phyloP scores from a whole-genome alignment of 345 rosid species.

The Hypericum androsaemum region DNA sequence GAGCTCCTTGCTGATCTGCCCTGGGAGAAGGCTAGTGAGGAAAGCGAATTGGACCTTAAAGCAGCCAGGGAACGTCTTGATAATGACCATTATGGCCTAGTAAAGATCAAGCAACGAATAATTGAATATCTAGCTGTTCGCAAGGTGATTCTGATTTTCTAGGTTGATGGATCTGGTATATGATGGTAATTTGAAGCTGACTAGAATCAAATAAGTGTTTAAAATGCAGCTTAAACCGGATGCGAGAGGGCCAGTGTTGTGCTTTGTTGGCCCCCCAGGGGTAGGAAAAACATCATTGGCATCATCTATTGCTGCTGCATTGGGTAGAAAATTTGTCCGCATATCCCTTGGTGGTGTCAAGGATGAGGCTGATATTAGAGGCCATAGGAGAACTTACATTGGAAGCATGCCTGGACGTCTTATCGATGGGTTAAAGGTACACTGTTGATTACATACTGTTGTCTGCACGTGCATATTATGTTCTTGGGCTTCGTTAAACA shows the following conservation, averaged over 20 bases:
- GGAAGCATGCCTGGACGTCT: slow-evolving; percentile 99
- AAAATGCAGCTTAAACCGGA: slow-evolving; percentile 88
- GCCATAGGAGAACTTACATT: slow-evolving; percentile 95
- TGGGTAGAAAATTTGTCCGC: slow-evolving; percentile 90
- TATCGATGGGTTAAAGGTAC: slow-evolving; percentile 90
- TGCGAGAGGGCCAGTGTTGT: slow-evolving; percentile 94
- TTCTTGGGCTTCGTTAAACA: no score
- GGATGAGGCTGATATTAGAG: slow-evolving; percentile 99
- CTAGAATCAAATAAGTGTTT: slow-evolving; percentile 20
- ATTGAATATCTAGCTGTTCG: slow-evolving; percentile 98
- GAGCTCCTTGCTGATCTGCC: slow-evolving; percentile 98
- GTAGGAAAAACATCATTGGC: slow-evolving; percentile 99
- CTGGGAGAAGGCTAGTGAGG: slow-evolving; percentile 88
- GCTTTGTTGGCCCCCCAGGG: slow-evolving; percentile 99
- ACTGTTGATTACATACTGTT: neutral
- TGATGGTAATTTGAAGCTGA: slow-evolving; percentile 11
- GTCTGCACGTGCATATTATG: no score
- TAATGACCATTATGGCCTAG: slow-evolving; percentile 83
- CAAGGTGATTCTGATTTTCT: slow-evolving; percentile 39
- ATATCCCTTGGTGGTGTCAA: slow-evolving; percentile 97
- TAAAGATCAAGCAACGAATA: slow-evolving; percentile 90
- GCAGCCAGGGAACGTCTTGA: slow-evolving; percentile 92
- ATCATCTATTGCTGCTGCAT: slow-evolving; percentile 84
- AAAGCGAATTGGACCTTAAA: slow-evolving; percentile 73
- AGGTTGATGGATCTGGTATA: no score